phyloP scores from a whole-genome alignment of 2,329 filamentous ascomycete species.

The Penicillium corylophilum region DNA sequence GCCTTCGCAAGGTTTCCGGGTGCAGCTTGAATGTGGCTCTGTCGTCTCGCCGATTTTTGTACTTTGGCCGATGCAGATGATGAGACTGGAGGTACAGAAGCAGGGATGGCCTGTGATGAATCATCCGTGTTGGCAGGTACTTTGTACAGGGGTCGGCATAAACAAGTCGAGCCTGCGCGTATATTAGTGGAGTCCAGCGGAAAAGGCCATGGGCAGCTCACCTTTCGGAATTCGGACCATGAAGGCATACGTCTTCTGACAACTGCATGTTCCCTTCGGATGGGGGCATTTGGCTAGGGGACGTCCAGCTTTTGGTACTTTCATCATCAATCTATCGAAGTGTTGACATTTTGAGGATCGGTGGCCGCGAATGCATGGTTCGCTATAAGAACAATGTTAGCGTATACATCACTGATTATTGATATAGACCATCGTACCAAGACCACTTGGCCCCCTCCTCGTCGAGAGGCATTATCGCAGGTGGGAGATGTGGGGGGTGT shows the following conservation, averaged over 20 bases:
- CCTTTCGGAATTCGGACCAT: slow-evolving; percentile 49
- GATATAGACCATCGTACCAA: slow-evolving; percentile 34
- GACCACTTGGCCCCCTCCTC: slow-evolving; percentile 48
- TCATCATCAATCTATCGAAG: slow-evolving; percentile 50
- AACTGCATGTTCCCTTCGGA: slow-evolving; percentile 43
- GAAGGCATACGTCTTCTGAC: slow-evolving; percentile 43
- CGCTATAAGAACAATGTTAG: slow-evolving; percentile 29
- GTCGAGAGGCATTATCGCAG: slow-evolving; percentile 39
- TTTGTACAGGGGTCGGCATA: slow-evolving; percentile 44
- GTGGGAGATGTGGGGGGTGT: background rate
- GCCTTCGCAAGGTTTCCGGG: slow-evolving; percentile 38
- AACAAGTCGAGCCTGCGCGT: slow-evolving; percentile 37
- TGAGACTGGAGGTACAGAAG: slow-evolving; percentile 20
- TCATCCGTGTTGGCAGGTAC: slow-evolving; percentile 25
- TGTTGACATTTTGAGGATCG: slow-evolving; percentile 52
- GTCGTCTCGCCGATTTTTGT: slow-evolving; percentile 36
- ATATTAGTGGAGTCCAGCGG: slow-evolving; percentile 12
- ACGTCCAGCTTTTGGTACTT: slow-evolving; percentile 50
- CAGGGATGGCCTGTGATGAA: slow-evolving; percentile 12
- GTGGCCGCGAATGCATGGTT: slow-evolving; percentile 50
- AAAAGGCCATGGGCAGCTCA: slow-evolving; percentile 17
- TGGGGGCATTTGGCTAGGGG: slow-evolving; percentile 50
- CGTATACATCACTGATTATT: background rate
- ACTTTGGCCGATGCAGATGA: slow-evolving; percentile 33
- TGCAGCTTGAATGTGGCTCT: slow-evolving; percentile 33